Evolutionary conservation across 2,329 filamentous ascomycete genomes (phyloP).

Genomic region (Fusarium proliferatum): DNA sequence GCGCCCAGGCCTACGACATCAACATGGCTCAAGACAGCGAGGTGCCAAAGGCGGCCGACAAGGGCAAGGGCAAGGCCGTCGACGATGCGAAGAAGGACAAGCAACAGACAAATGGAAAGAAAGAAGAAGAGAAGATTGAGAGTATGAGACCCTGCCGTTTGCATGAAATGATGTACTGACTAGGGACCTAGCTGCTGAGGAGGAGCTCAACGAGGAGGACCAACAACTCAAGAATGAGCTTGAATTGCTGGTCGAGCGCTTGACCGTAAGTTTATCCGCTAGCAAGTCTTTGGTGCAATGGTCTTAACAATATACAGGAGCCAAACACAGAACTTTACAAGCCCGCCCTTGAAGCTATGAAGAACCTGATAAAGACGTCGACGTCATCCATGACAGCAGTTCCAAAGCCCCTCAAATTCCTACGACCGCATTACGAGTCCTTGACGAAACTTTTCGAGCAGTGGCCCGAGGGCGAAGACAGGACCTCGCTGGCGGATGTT

Average conservation of each 20-base stretch:
- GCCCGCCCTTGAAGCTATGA: slow-evolving; percentile 93
- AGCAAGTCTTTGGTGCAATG: background rate
- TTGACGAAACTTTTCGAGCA: slow-evolving; percentile 88
- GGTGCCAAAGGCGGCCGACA: slow-evolving; percentile 84
- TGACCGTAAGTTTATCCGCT: slow-evolving; percentile 71
- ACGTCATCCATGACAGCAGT: slow-evolving; percentile 99
- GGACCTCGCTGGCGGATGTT: slow-evolving; percentile 91
- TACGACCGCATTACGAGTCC: slow-evolving; percentile 94
- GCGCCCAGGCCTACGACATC: slow-evolving; percentile 49
- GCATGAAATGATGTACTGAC: slow-evolving; percentile 37
- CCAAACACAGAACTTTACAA: slow-evolving; percentile 89
- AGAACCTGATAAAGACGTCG: slow-evolving; percentile 98
- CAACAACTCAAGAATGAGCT: slow-evolving; percentile 98
- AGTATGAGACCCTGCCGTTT: slow-evolving; percentile 50
- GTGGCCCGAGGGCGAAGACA: slow-evolving; percentile 87
- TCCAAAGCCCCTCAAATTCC: slow-evolving; percentile 97
- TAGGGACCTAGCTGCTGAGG: slow-evolving; percentile 58
- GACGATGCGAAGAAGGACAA: slow-evolving; percentile 78
- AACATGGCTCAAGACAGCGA: slow-evolving; percentile 95
- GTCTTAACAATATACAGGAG: slow-evolving; percentile 68
- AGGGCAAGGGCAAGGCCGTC: slow-evolving; percentile 94
- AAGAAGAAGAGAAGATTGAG: slow-evolving; percentile 74
- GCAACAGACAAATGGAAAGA: slow-evolving; percentile 76
- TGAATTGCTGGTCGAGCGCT: slow-evolving; percentile 95
- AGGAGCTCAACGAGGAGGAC: slow-evolving; percentile 97